Evolutionary conservation across 228 moss, liverwort and hornwort species (phyloP).

Genomic region (Sphagnum magellanicum): DNA sequence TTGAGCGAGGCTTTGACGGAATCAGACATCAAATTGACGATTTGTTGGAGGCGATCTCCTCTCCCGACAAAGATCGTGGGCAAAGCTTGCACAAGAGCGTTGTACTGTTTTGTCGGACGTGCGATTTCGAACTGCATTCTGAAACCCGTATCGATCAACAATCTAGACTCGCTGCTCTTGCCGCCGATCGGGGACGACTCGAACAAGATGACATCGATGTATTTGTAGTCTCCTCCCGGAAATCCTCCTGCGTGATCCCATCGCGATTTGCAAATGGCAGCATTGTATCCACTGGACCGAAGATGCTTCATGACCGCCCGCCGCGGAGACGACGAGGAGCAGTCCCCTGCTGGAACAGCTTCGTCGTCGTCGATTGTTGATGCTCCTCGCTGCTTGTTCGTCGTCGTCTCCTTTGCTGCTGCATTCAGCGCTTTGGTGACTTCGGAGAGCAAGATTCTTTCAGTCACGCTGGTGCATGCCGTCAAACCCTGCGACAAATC

Average conservation of each 20-base stretch:
- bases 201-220: conserved; percentile 60
- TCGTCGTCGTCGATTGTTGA: conserved; percentile 15
- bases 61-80: conserved; percentile 60
- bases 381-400: conserved; percentile 8
- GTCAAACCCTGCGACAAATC: conserved; percentile 24
- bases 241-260: conserved; percentile 83
- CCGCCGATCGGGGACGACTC: background rate
- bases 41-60: conserved; percentile 61
- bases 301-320: conserved; percentile 68
- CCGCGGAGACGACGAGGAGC: background rate
- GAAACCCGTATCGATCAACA: conserved; percentile 76
- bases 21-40: conserved; percentile 62
- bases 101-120: conserved; percentile 58
- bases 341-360: too few relatives aligned
- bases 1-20: conserved; percentile 74
- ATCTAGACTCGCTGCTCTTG: conserved; percentile 21
- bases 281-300: conserved; percentile 60
- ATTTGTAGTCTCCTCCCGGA: conserved; percentile 89
- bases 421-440: conserved; percentile 26
- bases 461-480: conserved; percentile 25
- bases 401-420: background rate
- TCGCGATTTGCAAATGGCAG: conserved; percentile 85
- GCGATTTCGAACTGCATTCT: conserved; percentile 82
- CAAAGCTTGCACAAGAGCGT: conserved; percentile 42
- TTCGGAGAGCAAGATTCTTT: conserved; percentile 27